Evolutionary conservation across 257 asterid species (phyloP).

Genomic region (Apocynum venetum): DNA sequence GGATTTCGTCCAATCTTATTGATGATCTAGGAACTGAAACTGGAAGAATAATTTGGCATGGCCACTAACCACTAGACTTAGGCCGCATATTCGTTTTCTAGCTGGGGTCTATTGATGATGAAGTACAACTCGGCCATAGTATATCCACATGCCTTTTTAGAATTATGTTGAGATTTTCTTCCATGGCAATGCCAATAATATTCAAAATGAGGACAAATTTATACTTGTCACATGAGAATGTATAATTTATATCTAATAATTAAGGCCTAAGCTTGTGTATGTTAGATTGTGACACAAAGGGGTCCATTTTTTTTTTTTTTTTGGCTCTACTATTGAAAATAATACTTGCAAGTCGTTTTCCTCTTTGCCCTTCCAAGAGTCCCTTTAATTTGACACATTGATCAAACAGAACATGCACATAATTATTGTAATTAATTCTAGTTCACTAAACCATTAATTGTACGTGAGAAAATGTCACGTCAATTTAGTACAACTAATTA

Average conservation of each 20-base stretch:
- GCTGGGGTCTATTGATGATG: slow-evolving; percentile 2
- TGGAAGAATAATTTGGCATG: background rate
- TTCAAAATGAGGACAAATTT: slow-evolving; percentile 21
- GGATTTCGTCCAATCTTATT: slow-evolving; percentile 11
- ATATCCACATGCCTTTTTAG: slow-evolving; percentile 2
- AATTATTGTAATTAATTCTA: too few species aligned
- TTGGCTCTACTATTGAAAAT: background rate
- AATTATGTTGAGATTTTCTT: background rate
- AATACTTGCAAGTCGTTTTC: too few species aligned
- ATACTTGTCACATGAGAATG: background rate
- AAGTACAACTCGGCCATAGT: background rate
- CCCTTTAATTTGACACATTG: background rate
- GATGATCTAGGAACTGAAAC: background rate
- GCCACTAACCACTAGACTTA: background rate
- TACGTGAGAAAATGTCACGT: too few species aligned
- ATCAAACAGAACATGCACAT: background rate
- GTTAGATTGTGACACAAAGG: background rate
- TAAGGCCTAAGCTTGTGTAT: slow-evolving; percentile 8
- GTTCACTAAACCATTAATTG: background rate
- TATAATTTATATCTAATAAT: slow-evolving; percentile 6
- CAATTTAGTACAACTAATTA: too few species aligned
- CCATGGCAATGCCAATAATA: slow-evolving; percentile 16
- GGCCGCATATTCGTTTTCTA: slow-evolving; percentile 9
- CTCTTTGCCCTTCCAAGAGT: background rate
- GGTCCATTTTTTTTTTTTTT: background rate